Base-by-base conservation (phyloP, 345 rosid species). In the Acer negundo region DNA sequence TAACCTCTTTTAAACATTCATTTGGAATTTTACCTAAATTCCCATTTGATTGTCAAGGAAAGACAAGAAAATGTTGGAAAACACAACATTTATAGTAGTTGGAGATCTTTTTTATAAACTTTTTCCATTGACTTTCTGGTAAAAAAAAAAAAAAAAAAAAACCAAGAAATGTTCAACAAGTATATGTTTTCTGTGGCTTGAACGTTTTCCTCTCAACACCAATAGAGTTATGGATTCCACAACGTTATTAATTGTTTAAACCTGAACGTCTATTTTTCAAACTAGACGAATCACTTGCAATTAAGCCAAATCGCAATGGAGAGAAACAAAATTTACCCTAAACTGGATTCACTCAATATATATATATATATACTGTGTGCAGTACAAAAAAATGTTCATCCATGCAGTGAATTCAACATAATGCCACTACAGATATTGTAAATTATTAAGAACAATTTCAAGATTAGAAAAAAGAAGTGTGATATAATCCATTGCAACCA, bases 401-500 rank as follows among this genome's bases (percentile, higher is more conserved):
- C 19, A 49, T 49, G 55, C 55, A 49, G 55, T 49, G 55, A 49
- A 49, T 49, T 49, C 55, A 13, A 35, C 38, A 35, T 35, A 35
- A 35, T 12, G 3, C 17, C 16, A 19, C 5, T 13, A 49, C 4
- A 49, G 19, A 12, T 49, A 49, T 15, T 49, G 19, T 49, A 49
- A 49, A 49, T 49, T 49, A 49, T 49, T 49, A 49, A 49, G 16
- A 49, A 49, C 55, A 49, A 49, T 49, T 49, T 49, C 55, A 49
- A 73, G 22, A 72, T 71, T 46, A 8, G 49, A 59, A 47, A 7
- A 24, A 65, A 72, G 53, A 62, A 66, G 13, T 58, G 4, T 76
- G 63, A 76, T 46, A 78, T 76, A 77, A 69, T 63, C 69, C 74
- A 46, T 69, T 78, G 68, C 77, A 76, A 77, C 74, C 69, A 72